Evolutionary conservation across 164 flowering plant species (phyloP), one percentile per base, ranked within the genome.

Genomic region (Dillenia turbinata): DNA sequence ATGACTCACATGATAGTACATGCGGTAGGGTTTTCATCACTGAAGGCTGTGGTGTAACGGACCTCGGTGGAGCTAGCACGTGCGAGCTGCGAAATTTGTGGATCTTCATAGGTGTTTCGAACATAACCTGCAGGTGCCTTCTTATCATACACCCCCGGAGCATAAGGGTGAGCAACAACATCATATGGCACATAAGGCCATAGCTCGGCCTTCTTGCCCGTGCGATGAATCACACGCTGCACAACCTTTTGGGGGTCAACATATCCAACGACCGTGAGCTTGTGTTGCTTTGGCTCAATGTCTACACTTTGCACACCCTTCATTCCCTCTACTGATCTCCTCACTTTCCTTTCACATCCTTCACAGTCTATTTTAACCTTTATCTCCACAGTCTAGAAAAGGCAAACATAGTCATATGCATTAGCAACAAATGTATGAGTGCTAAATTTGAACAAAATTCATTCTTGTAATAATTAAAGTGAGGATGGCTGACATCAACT

Each of bases 141-240:
- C 79, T 78, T 86, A 61, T 93, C 98, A 61, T 93, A 93, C 7
- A 83, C 88, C 5, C 97, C 98, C 0, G 73, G 79, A 0, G 96
- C 98, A 33, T 93, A 93, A 2, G 98, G 98, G 62, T 93, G 97
- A 8, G 61, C 85, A 3, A 90, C 98, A 10, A 68, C 79, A 48
- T 84, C 89, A 70, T 93, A 93, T 0, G 98, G 97, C 1, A 93
- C 92, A 66, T 90, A 93, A 1, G 98, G 98, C 96, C 97, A 93
- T 1, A 87, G 51, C 88, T 93, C 97, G 0, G 89, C 98, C 74
- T 59, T 79, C 87, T 93, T 93, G 8, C 94, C 96, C 26, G 98
- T 93, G 9, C 85, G 78, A 59, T 78, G 78, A 10, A 66, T 68
- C 44, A 93, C 81, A 17, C 96, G 84, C 0, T 78, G 64, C 73